Conservation (phyloP, 148 eudicot species). For the Camellia sinensis region DNA sequence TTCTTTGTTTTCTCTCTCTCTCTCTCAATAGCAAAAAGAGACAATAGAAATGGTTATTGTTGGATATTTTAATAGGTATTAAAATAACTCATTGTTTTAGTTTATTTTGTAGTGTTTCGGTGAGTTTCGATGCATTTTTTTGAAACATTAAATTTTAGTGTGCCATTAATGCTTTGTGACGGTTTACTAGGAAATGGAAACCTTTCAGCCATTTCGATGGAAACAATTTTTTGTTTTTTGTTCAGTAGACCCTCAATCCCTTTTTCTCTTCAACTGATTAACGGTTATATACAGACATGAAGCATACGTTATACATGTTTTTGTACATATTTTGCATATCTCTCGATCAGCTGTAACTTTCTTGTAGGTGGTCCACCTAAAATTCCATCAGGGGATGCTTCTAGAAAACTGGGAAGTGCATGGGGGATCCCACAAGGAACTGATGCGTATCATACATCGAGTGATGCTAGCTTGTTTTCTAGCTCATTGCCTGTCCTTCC, state of each 20-base stretch:
- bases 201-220: too few relatives aligned
- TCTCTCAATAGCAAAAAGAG: too few relatives aligned
- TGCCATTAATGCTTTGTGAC: too few relatives aligned
- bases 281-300: neutral
- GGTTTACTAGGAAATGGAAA: too few relatives aligned
- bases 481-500: constrained; percentile 48
- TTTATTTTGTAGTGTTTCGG: too few relatives aligned
- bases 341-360: neutral
- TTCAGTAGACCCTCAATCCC: neutral
- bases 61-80: too few relatives aligned
- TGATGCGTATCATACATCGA: constrained; percentile 36
- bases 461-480: constrained; percentile 52
- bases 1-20: too few relatives aligned
- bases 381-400: constrained; percentile 17
- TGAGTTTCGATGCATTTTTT: too few relatives aligned
- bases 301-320: neutral
- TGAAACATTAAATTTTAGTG: too few relatives aligned
- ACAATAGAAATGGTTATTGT: too few relatives aligned
- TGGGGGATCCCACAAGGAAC: constrained; percentile 38
- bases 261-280: neutral
- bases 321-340: neutral
- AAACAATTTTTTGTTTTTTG: too few relatives aligned
- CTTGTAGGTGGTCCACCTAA: constrained; percentile 30
- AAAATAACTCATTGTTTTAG: too few relatives aligned
- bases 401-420: constrained; percentile 25